Evolutionary conservation across 768 basidiomycete species (phyloP), one percentile per base, ranked within the genome.

Genomic region (Candolleomyces efflorescens): DNA sequence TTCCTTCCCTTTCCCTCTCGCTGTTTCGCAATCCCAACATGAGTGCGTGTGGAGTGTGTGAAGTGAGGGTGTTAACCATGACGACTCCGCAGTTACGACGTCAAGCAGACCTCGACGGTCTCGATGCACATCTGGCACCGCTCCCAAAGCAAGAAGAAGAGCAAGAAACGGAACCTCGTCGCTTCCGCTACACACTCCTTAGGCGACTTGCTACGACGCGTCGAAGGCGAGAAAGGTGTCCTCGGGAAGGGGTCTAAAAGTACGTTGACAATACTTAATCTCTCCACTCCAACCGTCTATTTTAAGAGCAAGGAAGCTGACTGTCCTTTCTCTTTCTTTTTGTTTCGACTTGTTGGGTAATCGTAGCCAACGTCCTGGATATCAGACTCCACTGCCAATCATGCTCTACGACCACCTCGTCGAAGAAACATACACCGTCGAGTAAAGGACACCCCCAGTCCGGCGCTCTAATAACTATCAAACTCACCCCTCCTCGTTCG

Each of bases 101-200:
- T 68, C 0, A 65, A 73, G 20, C 51, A 59, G 1, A 64, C 68
- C 23, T 82, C 84, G 0, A 65, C 63, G 20, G 61, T 88, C 37
- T 79, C 82, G 13, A 74, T 90, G 39, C 74, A 78, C 24, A 69
- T 90, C 0, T 87, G 82, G 71, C 76, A 85, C 54, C 77, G 75
- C 18, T 77, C 87, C 0, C 75, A 76, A 45, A 83, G 79, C 65
- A 90, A 87, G 75, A 82, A 84, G 68, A 87, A 84, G 66, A 67
- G 72, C 23, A 84, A 81, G 63, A 84, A 78, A 64, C 76, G 78
- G 1, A 77, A 70, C 39, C 72, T 87, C 3, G 79, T 89, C 0
- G 88, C 82, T 0, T 77, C 72, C 0, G 74, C 79, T 0, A 69
- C 71, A 9, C 74, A 82, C 62, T 74, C 82, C 0, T 65, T 90